Percentiles rank a stretch among this genome's conserved stretches.
phyloP scores from a whole-genome alignment of 192 early-diverging fungal species.

The Linnemannia zychae region DNA sequence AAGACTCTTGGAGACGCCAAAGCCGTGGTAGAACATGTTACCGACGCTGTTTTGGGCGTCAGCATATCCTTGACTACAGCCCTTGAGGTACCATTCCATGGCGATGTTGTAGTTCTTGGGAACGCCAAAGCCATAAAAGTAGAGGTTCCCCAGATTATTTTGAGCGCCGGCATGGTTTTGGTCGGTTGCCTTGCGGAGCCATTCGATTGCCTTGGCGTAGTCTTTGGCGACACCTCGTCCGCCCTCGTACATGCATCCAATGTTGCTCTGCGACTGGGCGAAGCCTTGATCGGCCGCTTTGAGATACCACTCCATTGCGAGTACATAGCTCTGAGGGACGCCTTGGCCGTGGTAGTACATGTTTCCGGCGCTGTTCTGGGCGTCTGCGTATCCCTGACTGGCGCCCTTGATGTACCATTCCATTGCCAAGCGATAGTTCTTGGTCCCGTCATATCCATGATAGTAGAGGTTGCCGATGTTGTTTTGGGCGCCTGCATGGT shows the following conservation, averaged over 20 bases:
- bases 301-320: neutral
- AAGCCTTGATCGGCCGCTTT: neutral
- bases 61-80: constrained; percentile 74
- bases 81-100: constrained; percentile 66
- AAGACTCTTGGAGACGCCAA: constrained; percentile 27
- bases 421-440: neutral
- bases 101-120: constrained; percentile 38
- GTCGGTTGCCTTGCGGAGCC: neutral
- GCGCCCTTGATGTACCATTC: neutral
- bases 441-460: neutral
- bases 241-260: constrained; percentile 70
- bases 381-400: neutral
- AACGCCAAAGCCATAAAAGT: constrained; percentile 59
- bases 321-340: neutral
- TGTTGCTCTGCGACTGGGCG: neutral
- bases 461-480: neutral
- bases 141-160: neutral
- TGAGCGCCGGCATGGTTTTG: constrained; percentile 11
- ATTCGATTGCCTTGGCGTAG: neutral
- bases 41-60: constrained; percentile 82
- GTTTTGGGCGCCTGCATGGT: constrained; percentile 4
- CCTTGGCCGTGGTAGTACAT: neutral
- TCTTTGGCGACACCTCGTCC: neutral
- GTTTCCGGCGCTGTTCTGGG: neutral
- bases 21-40: constrained; percentile 80